Base-by-base conservation (phyloP, 192 early-diverging fungal genomes). In the Podila verticillata region DNA sequence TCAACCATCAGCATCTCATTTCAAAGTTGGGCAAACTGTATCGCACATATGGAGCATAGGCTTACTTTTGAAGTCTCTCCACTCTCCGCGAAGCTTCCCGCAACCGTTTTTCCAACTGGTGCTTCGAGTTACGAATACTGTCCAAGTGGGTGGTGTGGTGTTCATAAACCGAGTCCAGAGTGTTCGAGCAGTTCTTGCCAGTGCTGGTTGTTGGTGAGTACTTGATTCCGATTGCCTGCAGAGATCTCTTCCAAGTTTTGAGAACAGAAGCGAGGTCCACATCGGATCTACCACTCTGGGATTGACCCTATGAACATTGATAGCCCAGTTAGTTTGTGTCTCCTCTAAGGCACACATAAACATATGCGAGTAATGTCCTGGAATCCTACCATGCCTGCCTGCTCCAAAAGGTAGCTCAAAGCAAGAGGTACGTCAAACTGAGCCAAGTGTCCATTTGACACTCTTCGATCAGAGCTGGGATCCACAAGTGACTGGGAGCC, bases 11-110 rank as follows among this genome's bases (percentile, higher is more conserved):
- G 39, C 20, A 4, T 39, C 1, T 3, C 5, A 51, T 4, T 4
- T 30, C 28, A 20, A 48, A 28, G 5, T 6, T 19, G 0, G 17
- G 7, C 17, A 26, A 30, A 62, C 36, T 44, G 13, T 44, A 44
- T 44, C 13, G 12, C 17, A 15, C 0, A 44, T 15, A 2, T 44
- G 39, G 3, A 44, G 39, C 36, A 44, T 15, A 44, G 12, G 13
- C 13, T 17, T 64, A 72, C 77, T 61, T 80, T 31, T 56, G 65
- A 5, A 80, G 57, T 44, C 51, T 13, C 3, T 68, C 66, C 29
- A 80, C 57, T 48, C 65, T 62, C 31, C 57, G 68, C 3, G 32
- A 66, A 9, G 62, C 48, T 7, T 72, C 70, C 26, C 64, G 49
- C 39, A 72, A 17, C 57, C 61, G 63, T 9, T 9, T 35, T 5